Conservation (phyloP, 495 filamentous ascomycete species). For the Xylaria sp. region DNA sequence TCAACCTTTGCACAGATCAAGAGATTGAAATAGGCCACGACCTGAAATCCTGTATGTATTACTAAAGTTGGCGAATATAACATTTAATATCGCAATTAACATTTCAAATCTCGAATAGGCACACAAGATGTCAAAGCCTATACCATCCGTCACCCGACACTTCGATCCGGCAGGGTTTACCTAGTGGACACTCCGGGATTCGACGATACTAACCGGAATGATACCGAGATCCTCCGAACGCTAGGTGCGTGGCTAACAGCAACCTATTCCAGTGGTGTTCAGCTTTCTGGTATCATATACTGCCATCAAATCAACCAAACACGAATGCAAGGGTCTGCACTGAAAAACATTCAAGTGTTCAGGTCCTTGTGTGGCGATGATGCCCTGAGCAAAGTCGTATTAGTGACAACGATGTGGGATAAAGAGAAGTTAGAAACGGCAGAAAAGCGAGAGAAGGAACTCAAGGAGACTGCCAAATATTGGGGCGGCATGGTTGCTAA, state of each 20-base stretch:
- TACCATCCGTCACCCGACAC: conserved; percentile 3
- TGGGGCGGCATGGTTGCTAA: conserved; percentile 45
- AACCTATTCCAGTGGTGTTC: conserved; percentile 5
- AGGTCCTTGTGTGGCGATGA: conserved; percentile 49
- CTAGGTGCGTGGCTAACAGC: conserved; percentile 39
- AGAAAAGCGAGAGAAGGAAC: conserved; percentile 40
- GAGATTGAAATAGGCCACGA: conserved; percentile 35
- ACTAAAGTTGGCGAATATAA: neutral
- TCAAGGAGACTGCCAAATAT: conserved; percentile 40
- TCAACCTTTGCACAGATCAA: conserved; percentile 38
- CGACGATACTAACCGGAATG: conserved; percentile 44
- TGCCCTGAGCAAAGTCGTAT: conserved; percentile 46
- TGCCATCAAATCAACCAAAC: conserved; percentile 54
- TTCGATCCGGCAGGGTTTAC: conserved; percentile 21
- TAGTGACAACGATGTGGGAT: conserved; percentile 57
- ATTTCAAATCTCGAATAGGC: neutral
- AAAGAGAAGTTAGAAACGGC: conserved; percentile 33
- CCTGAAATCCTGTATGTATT: conserved; percentile 39
- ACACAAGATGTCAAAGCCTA: conserved; percentile 47
- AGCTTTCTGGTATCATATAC: conserved; percentile 48
- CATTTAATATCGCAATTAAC: neutral
- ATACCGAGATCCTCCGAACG: conserved; percentile 47
- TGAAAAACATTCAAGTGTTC: conserved; percentile 52
- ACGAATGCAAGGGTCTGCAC: conserved; percentile 47
- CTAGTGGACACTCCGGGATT: conserved; percentile 53